Percentiles rank a stretch among this genome's conserved stretches.
These are phyloP conservation scores for Trichocomaceae sp. DNA, from an alignment of 2,329 filamentous ascomycete species.

Conservation along the genomic window DNA sequence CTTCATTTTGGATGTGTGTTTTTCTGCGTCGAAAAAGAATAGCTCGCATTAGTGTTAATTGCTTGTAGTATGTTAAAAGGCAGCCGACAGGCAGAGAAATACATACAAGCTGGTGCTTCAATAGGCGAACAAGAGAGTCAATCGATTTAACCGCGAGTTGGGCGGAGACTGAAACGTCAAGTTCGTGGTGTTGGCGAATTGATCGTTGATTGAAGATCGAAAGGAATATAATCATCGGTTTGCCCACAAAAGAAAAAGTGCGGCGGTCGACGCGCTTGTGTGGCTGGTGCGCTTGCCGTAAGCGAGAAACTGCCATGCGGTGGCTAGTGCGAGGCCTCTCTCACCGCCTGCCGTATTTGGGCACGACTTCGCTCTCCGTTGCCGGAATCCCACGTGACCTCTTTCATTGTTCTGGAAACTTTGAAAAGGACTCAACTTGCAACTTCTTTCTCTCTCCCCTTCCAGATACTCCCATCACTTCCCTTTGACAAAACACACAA, in stretches of 20 bases:
- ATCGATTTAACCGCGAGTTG: slow-evolving; percentile 99
- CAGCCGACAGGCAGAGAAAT: neutral
- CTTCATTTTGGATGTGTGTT: slow-evolving; percentile 74
- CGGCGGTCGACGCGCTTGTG: too few species aligned
- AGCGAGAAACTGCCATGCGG: slow-evolving; percentile 27
- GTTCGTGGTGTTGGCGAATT: slow-evolving; percentile 52
- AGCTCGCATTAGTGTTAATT: neutral
- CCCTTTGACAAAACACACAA: neutral
- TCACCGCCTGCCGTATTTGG: slow-evolving; percentile 11
- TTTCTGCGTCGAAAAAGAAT: slow-evolving; percentile 10
- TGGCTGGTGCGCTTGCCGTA: slow-evolving; percentile 30
- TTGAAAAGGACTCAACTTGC: neutral
- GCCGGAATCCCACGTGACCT: slow-evolving; percentile 8
- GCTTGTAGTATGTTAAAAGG: neutral
- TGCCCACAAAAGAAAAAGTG: slow-evolving; percentile 30
- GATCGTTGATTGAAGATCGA: slow-evolving; percentile 25
- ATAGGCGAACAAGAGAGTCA: slow-evolving; percentile 58
- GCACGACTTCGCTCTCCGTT: neutral
- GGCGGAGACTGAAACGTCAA: slow-evolving; percentile 99
- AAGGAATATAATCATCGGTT: slow-evolving; percentile 20
- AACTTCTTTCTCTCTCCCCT: neutral
- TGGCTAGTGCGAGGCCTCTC: slow-evolving; percentile 18
- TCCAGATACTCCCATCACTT: neutral
- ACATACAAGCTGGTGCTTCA: slow-evolving; percentile 24
- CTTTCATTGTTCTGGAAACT: slow-evolving; percentile 7